Evolutionary conservation across 2,329 filamentous ascomycete genomes (phyloP), one percentile per base, ranked within the genome.

Genomic region (Purpureocillium lavendulum): DNA sequence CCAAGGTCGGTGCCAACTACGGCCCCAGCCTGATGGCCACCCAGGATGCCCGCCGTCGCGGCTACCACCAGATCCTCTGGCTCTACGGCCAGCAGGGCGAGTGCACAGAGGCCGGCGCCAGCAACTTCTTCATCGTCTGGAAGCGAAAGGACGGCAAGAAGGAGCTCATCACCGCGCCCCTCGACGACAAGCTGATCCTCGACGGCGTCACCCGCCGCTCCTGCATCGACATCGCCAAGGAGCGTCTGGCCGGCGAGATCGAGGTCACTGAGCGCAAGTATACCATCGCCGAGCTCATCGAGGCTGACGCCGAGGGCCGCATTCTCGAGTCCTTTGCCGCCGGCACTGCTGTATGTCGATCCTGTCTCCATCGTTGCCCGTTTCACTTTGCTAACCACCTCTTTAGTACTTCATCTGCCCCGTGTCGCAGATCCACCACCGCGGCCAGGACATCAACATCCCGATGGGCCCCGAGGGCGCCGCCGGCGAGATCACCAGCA

Each of bases 1-100:
- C 88, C 44, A 96, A 96, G 66, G 77, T 96, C 28, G 89, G 89
- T 40, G 89, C 89, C 45, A 96, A 95, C 70, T 96, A 95, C 61
- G 89, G 89, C 0, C 89, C 89, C 14, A 82, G 77, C 15, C 71
- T 96, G 39, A 71, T 87, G 39, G 85, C 87, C 4, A 88, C 88
- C 36, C 73, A 73, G 14, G 84, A 89, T 60, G 89, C 89, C 3
- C 69, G 80, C 40, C 67, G 66, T 10, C 66, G 75, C 31, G 89
- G 90, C 0, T 96, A 80, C 63, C 77, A 90, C 56, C 90, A 96
- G 71, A 83, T 96, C 40, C 74, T 96, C n/a, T 96, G 89, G 89
- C 73, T 96, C 37, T 92, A 94, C 54, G 87, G 87, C 2, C 62
- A 76, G 31, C 73, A 90, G 50, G 77, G 76, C 38, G 77, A 78